Evolutionary conservation across 331 rosid genomes (phyloP), one percentile per base, ranked within the genome.

Genomic region (Quercus phellos): DNA sequence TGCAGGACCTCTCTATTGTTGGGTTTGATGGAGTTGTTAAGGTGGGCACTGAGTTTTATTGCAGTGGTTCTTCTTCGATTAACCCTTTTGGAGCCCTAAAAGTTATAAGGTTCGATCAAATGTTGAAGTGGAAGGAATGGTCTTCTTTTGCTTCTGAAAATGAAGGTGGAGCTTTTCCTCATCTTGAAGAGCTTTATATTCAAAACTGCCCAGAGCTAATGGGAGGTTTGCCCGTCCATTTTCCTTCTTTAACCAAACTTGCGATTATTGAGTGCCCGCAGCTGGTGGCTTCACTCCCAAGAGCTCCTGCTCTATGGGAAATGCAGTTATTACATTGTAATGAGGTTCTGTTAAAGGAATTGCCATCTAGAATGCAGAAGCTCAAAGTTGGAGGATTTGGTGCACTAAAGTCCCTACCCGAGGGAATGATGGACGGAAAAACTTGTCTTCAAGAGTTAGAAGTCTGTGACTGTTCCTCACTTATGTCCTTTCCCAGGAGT

Each of bases 111-210:
- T 63, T 83, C 18, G 4, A 3, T 0, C 0, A 0, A 0, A 69
- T 83, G 83, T 0, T 0, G 11, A 10, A 8, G 26, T 78, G 74
- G 80, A 30, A 75, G 34, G 78, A 83, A 73, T 75, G 83, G 86
- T 46, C 51, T 42, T 42, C 51, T 42, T 42, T 42, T 12, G 17
- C 29, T 46, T 46, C 51, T 27, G 19, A 1, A 4, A 24, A 10
- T 55, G 68, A 10, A 55, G 35, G 27, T 7, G 26, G 42, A 38
- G 55, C 19, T 75, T 75, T 75, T 27, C 51, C 61, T 7, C 18
- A 27, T 8, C 79, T 60, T 60, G 2, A 60, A 53, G 4, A 6
- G 12, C 61, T 75, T 42, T 0, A 2, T 21, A 42, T 82, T 1
- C 6, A 0, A 2, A 1, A 1, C 2, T 77, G 85, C 32, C 73